A percentile compares a stretch with the other conserved stretches of the same genome.
Evolutionary conservation across 108 stramenopile species (phyloP).

Genomic region (Stephanodiscus minutulus): DNA sequence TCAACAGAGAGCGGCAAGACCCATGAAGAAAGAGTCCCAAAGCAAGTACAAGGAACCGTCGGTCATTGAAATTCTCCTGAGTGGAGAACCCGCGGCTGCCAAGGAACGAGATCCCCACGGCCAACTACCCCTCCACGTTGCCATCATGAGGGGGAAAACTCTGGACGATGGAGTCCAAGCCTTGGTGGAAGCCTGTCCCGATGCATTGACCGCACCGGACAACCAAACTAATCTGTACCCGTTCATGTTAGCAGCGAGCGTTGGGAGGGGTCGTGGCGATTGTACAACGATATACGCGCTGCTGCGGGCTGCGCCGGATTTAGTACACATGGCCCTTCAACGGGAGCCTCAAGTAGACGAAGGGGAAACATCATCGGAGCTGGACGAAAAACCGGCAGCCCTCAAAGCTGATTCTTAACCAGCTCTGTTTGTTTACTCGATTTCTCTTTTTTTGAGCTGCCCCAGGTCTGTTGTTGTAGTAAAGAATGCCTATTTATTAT

Average conservation of each 20-base stretch:
- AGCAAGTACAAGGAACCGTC: conserved; percentile 46
- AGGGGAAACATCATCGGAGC: background rate
- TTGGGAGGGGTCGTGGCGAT: conserved; percentile 32
- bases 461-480: no score
- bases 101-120: conserved; percentile 43
- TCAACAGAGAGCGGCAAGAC: conserved; percentile 37
- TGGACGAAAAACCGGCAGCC: background rate
- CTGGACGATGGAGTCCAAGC: conserved; percentile 50
- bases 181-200: conserved; percentile 46
- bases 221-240: conserved; percentile 50
- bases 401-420: conserved; percentile 1
- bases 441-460: no score
- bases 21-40: conserved; percentile 29
- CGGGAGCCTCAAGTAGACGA: conserved; percentile 9
- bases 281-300: conserved; percentile 57
- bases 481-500: no score
- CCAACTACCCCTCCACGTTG: conserved; percentile 59
- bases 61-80: conserved; percentile 42
- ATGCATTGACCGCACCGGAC: conserved; percentile 52
- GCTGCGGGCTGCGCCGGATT: conserved; percentile 54
- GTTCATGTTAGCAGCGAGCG: conserved; percentile 57
- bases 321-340: conserved; percentile 39
- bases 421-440: background rate
- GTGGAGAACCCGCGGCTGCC: conserved; percentile 46
- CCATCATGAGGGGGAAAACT: conserved; percentile 57